phyloP scores from a whole-genome alignment of 164 flowering plant species.

The Aristolochia contorta region DNA sequence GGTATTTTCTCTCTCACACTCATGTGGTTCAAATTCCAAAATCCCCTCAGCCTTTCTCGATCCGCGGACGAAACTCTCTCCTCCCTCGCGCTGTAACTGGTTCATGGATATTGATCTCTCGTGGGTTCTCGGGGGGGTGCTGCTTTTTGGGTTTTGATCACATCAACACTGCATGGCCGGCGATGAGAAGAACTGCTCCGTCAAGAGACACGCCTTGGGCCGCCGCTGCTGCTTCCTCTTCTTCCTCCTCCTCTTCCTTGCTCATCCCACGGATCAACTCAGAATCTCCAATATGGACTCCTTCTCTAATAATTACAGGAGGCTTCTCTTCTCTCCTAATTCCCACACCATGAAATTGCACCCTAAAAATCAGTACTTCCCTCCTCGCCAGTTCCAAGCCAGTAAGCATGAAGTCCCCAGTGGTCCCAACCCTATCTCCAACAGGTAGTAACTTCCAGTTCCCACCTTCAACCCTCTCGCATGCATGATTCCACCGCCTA shows the following conservation, averaged over 20 bases:
- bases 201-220: constrained; percentile 20
- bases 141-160: constrained; percentile 22
- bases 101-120: constrained; percentile 85
- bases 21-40: constrained; percentile 41
- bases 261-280: constrained; percentile 20
- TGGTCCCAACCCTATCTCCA: constrained; percentile 80
- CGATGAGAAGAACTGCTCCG: constrained; percentile 11
- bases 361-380: constrained; percentile 1
- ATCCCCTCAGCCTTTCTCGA: constrained; percentile 22
- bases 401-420: constrained; percentile 75
- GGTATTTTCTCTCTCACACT: constrained; percentile 15
- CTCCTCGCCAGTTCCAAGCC: constrained; percentile 31
- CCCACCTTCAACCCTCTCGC: not conserved
- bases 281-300: constrained; percentile 16
- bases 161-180: constrained; percentile 55
- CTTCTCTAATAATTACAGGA: constrained; percentile 5
- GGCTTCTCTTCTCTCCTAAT: constrained; percentile 17
- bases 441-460: constrained; percentile 10
- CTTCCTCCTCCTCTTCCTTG: constrained; percentile 28
- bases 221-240: constrained; percentile 22
- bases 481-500: too few species aligned
- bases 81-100: constrained; percentile 30
- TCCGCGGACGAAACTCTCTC: constrained; percentile 22
- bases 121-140: constrained; percentile 62
- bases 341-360: constrained; percentile 11